Percentiles rank a stretch among this genome's conserved stretches.
Evolutionary conservation across 768 basidiomycete species (phyloP).

Genomic region (Suillus americanus): DNA sequence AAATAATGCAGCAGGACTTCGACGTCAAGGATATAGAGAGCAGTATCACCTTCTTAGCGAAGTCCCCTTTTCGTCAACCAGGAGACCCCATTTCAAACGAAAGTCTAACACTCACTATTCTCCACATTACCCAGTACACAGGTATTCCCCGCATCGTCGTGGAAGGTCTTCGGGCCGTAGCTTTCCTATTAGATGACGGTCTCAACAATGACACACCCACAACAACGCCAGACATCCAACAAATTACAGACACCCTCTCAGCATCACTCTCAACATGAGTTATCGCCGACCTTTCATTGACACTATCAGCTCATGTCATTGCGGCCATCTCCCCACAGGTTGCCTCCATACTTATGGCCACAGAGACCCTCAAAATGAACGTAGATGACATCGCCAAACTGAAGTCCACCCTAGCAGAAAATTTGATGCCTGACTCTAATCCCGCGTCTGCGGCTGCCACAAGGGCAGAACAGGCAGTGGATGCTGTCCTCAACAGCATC

Average conservation of each 20-base stretch:
- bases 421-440: too few species aligned
- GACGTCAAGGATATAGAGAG: not conserved
- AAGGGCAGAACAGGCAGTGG: too few species aligned
- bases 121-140: not conserved
- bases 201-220: too few species aligned
- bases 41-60: not conserved
- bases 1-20: not conserved
- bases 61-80: not conserved
- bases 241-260: not conserved
- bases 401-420: too few species aligned
- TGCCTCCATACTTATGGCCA: not conserved
- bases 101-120: not conserved
- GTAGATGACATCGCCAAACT: too few species aligned
- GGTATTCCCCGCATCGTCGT: not conserved
- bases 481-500: too few species aligned
- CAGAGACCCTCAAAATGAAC: not conserved
- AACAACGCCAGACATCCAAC: too few species aligned
- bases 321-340: not conserved
- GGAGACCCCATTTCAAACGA: not conserved
- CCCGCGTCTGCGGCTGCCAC: too few species aligned
- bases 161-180: not conserved
- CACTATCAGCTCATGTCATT: not conserved
- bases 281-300: rapidly evolving
- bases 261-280: too few species aligned
- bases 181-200: not conserved